Base-by-base conservation (phyloP, 2,329 filamentous ascomycete species). In the Microsporum canis region DNA sequence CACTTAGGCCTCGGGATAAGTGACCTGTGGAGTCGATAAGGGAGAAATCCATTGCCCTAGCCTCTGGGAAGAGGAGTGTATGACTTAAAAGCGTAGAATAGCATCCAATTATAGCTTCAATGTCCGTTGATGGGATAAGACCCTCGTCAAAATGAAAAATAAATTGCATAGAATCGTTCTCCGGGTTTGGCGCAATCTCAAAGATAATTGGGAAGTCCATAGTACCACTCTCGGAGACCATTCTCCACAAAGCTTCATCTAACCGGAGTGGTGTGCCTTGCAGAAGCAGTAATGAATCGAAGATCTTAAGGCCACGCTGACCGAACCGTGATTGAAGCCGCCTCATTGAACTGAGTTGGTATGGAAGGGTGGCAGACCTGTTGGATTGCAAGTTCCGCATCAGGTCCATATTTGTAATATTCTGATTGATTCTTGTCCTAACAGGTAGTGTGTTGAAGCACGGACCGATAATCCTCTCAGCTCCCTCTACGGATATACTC, bases 381-480 rank as follows among this genome's bases (percentile, higher is more conserved):
- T 83, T 70, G 0, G 73, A 72, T 58, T 91, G 86, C 1, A 89
- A 78, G 1, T 75, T 71, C 61, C 80, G 82, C 31, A 87, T 74
- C 8, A 91, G 70, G 3, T 85, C 80, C 0, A 78, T 67, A 61
- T 85, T 84, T 14, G 78, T 80, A 0, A 71, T 75, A 1, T 71
- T 71, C 2, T 70, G 69, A 0, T 78, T 73, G 7, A 88, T 63
- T 36, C 83, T 74, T 14, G 84, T 74, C 31, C 89, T 82, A 1
- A 91, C 70, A 0, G 91, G 90, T 10, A 96, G 74, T 0, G 91
- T 95, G 69, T 96, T 96, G 78, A 96, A 96, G 71, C 90, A 95
- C 0, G 91, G 91, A 0, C 89, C 90, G n/a, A 95, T 82, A 4
- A 96, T 80, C 3, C 80, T 77, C 41, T 91, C 85, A 8, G 92